Base-by-base conservation (phyloP, 192 early-diverging fungal species). In the Backusella liffmaniae region DNA sequence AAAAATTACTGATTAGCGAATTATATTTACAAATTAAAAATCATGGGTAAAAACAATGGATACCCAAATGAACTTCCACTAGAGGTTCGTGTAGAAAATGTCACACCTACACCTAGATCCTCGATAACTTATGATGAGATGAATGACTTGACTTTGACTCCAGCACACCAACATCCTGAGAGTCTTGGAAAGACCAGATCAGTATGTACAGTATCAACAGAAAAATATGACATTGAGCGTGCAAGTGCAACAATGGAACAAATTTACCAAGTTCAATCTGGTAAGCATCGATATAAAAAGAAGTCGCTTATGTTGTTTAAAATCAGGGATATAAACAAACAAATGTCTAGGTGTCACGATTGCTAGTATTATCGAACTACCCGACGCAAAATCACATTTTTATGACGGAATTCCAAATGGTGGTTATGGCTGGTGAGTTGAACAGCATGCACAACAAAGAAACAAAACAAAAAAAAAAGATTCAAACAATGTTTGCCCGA, bases 361-460 rank as follows among this genome's bases (percentile, higher is more conserved):
- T 5, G 72, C 72, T 29, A 73, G 72, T 73, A 41, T 73, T 26
- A 41, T 62, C 12, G 72, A 73, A 10, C 21, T 69, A 37, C 72
- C 72, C 5, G 53, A 59, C 18, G 23, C 34, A 59, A 35, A 66
- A 6, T n/a, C 56, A 13, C 53, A 29, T 5, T 73, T 73, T 15
- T 73, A 73, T 39, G n/a, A 73, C 9, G 49, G 49, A 39, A 73
- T 73, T 59, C 72, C 72, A 26, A 42, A 73, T 12, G 72, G 72
- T 41, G 72, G 72, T 13, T 73, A 73, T 41, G 72, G 72, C 18
- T 73, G 72, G 72, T 73, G 29, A 66, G 59, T 29, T 49, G 0
- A 46, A 26, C n/a, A 12, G n/a, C n/a, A n/a, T 36, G 18, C 46
- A 49, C 18, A 49, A 49, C 46, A 49, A 49, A 49, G 46, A 49